Evolutionary conservation across 1,284 basidiomycete species (phyloP), one percentile per base, ranked within the genome.

Genomic region (Prillingera fragicola): DNA sequence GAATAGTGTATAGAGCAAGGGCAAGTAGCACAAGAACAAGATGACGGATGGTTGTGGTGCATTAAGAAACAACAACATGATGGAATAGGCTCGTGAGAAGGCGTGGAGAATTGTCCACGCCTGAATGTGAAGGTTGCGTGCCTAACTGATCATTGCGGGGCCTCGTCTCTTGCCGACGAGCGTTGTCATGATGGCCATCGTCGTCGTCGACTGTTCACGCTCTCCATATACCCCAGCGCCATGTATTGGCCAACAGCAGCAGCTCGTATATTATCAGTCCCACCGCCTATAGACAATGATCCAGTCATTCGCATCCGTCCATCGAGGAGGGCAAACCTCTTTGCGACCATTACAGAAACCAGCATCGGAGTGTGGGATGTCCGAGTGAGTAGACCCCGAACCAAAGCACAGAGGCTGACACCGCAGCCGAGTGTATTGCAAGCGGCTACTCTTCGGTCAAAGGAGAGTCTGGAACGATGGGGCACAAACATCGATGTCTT

Each of bases 301-400:
- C 72, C 75, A 14, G 73, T 85, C 33, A 67, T 87, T 35, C 74
- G 73, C 15, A 65, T 88, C 43, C 73, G 75, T 21, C 74, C 81
- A 5, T 87, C 81, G 60, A 79, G 82, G 24, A 78, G 81, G 52
- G 88, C 80, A 65, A 82, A 83, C 33, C 75, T 90, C 37, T 90
- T 91, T 65, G 85, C 82, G 55, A 77, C 80, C 8, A 71, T 90
- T 36, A 82, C 85, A 6, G 76, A 74, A 54, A 78, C 75, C 57
- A 78, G 79, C 5, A 66, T 92, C 25, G 76, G 82, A 3, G 75
- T 90, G 28, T 92, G 88, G 88, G 80, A 84, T 66, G 83, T 87
- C 48, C 77, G 87, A 67, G 88, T 91, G 69, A 60, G 84, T 78
- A 6, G 26, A 21, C 33, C 38, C 24, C 24, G 41, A 8, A 15